Percentiles rank a stretch among this genome's conserved stretches.
Evolutionary conservation across 2,329 filamentous ascomycete genomes (phyloP).

Genomic region (Thielaviopsis euricoi): DNA sequence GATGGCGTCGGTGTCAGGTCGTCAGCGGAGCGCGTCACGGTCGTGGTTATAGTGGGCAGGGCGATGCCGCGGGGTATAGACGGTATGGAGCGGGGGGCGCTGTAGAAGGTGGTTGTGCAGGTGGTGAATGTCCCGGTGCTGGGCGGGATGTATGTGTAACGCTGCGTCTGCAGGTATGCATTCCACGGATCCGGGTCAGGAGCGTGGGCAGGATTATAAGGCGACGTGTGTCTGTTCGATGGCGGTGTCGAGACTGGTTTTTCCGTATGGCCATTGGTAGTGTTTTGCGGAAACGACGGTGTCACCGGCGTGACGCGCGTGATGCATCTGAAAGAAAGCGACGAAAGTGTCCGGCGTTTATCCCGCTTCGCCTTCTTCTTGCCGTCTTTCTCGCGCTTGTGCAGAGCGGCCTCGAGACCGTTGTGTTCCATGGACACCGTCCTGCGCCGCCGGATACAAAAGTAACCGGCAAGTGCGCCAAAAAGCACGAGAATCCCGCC

Average conservation of each 20-base stretch:
- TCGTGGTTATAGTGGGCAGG: background rate
- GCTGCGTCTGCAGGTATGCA: background rate
- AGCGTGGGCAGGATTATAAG: background rate
- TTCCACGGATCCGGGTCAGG: background rate
- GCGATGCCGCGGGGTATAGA: background rate
- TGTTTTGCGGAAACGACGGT: conserved; percentile 19
- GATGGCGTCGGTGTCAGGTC: conserved; percentile 17
- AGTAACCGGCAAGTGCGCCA: conserved; percentile 22
- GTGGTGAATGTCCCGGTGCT: background rate
- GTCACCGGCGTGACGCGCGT: conserved; percentile 26
- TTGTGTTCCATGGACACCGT: conserved; percentile 17
- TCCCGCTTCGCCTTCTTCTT: conserved; percentile 9
- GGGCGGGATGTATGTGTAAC: background rate
- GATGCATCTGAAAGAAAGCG: conserved; percentile 35
- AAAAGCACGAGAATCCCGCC: conserved; percentile 24
- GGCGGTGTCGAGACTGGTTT: background rate
- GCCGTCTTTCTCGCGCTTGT: background rate
- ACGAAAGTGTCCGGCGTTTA: conserved; percentile 24
- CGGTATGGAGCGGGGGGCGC: conserved; percentile 6
- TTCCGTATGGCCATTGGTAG: background rate
- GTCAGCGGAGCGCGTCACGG: conserved; percentile 2
- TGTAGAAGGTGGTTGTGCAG: conserved; percentile 3
- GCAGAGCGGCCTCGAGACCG: conserved; percentile 14
- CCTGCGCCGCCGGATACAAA: conserved; percentile 29
- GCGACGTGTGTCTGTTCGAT: background rate